Conservation (phyloP, 2,329 filamentous ascomycete species). For the Epichloe brachyelytri region DNA sequence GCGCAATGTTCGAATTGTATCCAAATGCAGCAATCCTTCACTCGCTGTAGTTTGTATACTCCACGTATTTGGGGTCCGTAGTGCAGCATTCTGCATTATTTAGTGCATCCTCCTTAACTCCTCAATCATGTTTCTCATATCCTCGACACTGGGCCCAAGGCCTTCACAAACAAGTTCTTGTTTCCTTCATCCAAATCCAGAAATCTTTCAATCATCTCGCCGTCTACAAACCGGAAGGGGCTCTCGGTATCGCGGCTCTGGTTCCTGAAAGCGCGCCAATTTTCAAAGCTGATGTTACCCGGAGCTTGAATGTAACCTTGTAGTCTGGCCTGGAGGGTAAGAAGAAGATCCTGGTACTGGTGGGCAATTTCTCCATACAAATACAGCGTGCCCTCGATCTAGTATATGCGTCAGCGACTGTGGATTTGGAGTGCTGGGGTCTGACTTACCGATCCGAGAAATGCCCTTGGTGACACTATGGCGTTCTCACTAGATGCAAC, state of each 20-base stretch:
- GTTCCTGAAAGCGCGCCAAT: conserved; percentile 73
- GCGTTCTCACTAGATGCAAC: conserved; percentile 52
- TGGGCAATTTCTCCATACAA: conserved; percentile 71
- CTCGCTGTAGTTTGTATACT: not conserved
- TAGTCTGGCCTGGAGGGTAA: conserved; percentile 65
- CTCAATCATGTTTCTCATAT: conserved; percentile 50
- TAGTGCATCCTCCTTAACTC: conserved; percentile 50
- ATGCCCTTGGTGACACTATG: conserved; percentile 67
- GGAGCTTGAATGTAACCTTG: conserved; percentile 52
- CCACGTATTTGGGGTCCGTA: no score
- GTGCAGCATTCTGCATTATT: not conserved
- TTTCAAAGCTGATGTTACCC: conserved; percentile 62
- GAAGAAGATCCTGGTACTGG: conserved; percentile 62
- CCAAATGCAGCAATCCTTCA: not conserved
- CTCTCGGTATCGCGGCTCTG: conserved; percentile 59
- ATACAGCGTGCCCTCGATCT: conserved; percentile 87
- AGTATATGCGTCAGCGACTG: conserved; percentile 4
- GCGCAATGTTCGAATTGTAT: no score
- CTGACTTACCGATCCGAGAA: conserved; percentile 66
- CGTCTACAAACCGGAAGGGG: conserved; percentile 81
- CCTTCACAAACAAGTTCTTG: conserved; percentile 42
- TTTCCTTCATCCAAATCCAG: conserved; percentile 51
- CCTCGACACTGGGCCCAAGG: conserved; percentile 46
- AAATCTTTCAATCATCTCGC: conserved; percentile 79
- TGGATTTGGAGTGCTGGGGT: not conserved